Base-by-base conservation (phyloP, 2,329 filamentous ascomycete genomes). In the Sporothrix inflata region DNA sequence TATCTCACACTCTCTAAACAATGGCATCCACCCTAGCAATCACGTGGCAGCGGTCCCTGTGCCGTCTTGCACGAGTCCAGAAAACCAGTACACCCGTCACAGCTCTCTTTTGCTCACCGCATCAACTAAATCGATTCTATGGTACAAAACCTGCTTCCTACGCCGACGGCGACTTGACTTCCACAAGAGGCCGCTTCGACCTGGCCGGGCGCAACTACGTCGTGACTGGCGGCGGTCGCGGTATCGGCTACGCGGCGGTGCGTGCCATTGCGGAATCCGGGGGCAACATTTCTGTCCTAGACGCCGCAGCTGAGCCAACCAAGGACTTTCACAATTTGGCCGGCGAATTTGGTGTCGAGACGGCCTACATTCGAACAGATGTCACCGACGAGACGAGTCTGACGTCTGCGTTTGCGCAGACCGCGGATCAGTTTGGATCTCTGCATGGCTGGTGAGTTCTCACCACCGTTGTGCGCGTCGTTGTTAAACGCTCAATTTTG, bases 231-330 rank as follows among this genome's bases (percentile, higher is more conserved):
- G 49, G 49, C 9, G 49, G 49, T 12, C 49, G 49, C 4, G 49
- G 49, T 12, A 53, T 53, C 21, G 49, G 49, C n/a, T 53, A 53
- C 21, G 49, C n/a, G n/a, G n/a, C 49, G 21, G 49, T 53, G 9
- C 49, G 49, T n/a, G 49, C 49, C n/a, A 53, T 53, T 53, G 49
- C 49, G n/a, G 49, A 53, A n/a, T 24, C 49, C n/a, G 49, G 49
- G 8, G 49, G 49, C 49, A 53, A 24, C 49, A 53, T 53, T 24
- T 53, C 49, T 7, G 49, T 53, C n/a, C 49, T 53, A 0, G 49
- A 24, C n/a, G 49, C 49, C 9, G 49, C 49, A 24, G 7, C n/a
- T 6, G 49, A 24, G n/a, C 49, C 49, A 7, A 53, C n/a, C 19
- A 51, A 53, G n/a, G 49, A 53, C 21, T 53, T 53, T 12, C 49